Evolutionary conservation across 139 green algal species (phyloP), one percentile per base, ranked within the genome.

Genomic region (Eudorina sp.): DNA sequence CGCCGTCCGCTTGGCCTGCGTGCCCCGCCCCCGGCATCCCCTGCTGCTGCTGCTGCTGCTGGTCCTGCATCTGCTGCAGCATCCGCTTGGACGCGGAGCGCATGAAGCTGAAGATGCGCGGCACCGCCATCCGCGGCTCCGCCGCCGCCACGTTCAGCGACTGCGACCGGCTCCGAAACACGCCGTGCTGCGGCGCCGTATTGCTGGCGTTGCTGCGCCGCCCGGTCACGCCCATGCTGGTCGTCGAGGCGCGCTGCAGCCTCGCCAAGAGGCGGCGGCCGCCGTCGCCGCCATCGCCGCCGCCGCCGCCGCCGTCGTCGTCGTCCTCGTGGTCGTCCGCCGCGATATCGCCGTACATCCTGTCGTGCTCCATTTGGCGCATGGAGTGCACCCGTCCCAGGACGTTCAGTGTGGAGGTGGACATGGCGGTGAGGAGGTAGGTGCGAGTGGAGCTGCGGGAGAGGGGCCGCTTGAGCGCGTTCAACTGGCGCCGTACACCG

Each of bases 31-130:
- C n/a, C n/a, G n/a, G n/a, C n/a, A n/a, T n/a, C n/a, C n/a, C n/a
- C n/a, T n/a, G n/a, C n/a, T n/a, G n/a, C n/a, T n/a, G n/a, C n/a
- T n/a, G n/a, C n/a, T n/a, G n/a, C n/a, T 75, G 66, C 66, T 46
- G 31, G 2, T 9, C 41, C 43, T 79, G 70, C 70, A 79, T 53
- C 70, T 79, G 70, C 43, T 43, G 14, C 45, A 81, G 27, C 80
- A 77, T 76, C 4, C 41, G 60, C 43, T 25, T 45, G 0, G 80
- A 86, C 18, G 80, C 80, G 19, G 55, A 72, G 23, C 80, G 58
- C 80, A 86, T 76, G 45, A 86, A 86, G 55, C 53, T 74, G n/a
- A 86, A 86, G 38, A 86, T 86, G 29, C 80, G 80, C 14, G 80
- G 80, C 19, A 86, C 80, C 16, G 60, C 29, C 60, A 86, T 48